phyloP scores from a whole-genome alignment of 2,329 filamentous ascomycete species.

The Cadophora gregata region DNA sequence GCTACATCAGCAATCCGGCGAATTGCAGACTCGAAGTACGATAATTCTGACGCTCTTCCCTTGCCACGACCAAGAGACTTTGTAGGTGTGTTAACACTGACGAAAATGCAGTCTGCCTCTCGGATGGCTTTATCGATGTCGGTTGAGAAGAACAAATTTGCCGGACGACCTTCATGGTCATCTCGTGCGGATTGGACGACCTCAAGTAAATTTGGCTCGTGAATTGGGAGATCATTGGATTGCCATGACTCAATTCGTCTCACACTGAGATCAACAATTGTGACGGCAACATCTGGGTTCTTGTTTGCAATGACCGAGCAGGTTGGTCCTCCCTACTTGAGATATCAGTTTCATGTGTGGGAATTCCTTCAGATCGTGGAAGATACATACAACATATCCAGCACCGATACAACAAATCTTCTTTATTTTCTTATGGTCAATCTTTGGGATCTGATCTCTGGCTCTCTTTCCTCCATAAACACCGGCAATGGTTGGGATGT shows the following conservation, averaged over 20 bases:
- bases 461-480: slow-evolving; percentile 14
- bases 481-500: slow-evolving; percentile 3
- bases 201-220: slow-evolving; percentile 73
- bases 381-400: slow-evolving; percentile 15
- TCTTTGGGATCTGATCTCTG: slow-evolving; percentile 6
- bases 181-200: slow-evolving; percentile 69
- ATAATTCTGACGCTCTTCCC: slow-evolving; percentile 73
- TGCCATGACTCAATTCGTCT: slow-evolving; percentile 73
- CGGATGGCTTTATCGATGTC: slow-evolving; percentile 65
- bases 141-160: slow-evolving; percentile 75
- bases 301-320: slow-evolving; percentile 74
- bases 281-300: slow-evolving; percentile 72
- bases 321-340: slow-evolving; percentile 66
- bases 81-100: slow-evolving; percentile 81
- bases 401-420: slow-evolving; percentile 21
- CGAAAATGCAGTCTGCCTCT: slow-evolving; percentile 73
- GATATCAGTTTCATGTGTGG: neutral
- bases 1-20: slow-evolving; percentile 69
- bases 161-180: slow-evolving; percentile 39
- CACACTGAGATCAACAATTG: slow-evolving; percentile 73
- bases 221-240: slow-evolving; percentile 72
- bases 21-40: slow-evolving; percentile 71
- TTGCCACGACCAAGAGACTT: slow-evolving; percentile 72
- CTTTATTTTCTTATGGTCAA: slow-evolving; percentile 15
- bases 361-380: neutral